Evolutionary conservation across 2,329 filamentous ascomycete species (phyloP), one percentile per base, ranked within the genome.

Genomic region (Microcyclospora pomicola): DNA sequence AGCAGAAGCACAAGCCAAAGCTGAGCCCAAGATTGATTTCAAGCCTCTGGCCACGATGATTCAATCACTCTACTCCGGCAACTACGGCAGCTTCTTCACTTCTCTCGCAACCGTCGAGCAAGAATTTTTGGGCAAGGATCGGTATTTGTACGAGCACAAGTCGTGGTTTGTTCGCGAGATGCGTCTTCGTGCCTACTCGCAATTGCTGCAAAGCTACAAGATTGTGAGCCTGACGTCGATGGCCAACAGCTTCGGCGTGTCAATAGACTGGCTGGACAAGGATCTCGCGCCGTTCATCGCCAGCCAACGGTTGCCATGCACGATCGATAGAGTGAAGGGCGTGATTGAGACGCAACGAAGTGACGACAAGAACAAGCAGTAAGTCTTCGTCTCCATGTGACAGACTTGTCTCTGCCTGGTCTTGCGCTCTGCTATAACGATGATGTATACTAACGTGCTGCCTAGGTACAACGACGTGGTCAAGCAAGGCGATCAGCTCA

Each of bases 351-450:
- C 91, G 33, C 95, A 95, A 67, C 75, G 91, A 38, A 87, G 88
- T 7, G 91, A 96, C 59, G 87, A 94, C 68, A 98, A 98, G 78
- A 96, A 96, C 72, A 95, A 94, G 73, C 91, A 98, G 67, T 59
- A 48, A 51, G 56, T 55, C 7, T 15, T 27, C 1, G n/a, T 11
- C 14, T 24, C 11, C n/a, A n/a, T n/a, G n/a, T n/a, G n/a, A n/a
- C n/a, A n/a, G n/a, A n/a, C n/a, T n/a, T n/a, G n/a, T n/a, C 27
- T 19, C 14, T 10, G 4, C 19, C 38, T 6, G 24, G 12, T 5
- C 27, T 6, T 15, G 11, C 24, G 12, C n/a, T 6, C 12, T 27
- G 13, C 27, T n/a, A 32, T 33, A 16, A 35, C 44, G 29, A 40
- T 30, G 28, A 19, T 36, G 12, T 14, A 24, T 24, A 24, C 19